A percentile compares a stretch with the other conserved stretches of the same genome.
phyloP scores from a whole-genome alignment of 2,329 filamentous ascomycete species.

The Passalora sequoiae region DNA sequence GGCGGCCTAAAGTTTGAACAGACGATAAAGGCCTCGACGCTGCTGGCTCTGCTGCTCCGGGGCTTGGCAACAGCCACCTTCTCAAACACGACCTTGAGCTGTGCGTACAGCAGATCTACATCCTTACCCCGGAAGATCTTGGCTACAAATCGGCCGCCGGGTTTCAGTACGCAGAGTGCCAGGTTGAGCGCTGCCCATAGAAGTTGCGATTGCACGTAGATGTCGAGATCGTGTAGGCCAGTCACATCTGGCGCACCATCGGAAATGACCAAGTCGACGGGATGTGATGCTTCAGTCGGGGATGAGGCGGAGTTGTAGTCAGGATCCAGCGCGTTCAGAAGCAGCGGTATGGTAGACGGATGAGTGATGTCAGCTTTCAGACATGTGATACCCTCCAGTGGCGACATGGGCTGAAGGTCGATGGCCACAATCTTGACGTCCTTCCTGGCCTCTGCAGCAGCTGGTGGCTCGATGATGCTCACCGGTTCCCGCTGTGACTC shows the following conservation, averaged over 20 bases:
- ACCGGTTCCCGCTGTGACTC: neutral
- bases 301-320: conserved; percentile 40
- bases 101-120: conserved; percentile 91
- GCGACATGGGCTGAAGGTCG: conserved; percentile 92
- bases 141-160: conserved; percentile 92
- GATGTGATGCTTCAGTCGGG: conserved; percentile 55
- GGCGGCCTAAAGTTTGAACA: conserved; percentile 85
- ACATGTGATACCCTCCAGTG: conserved; percentile 84
- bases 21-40: conserved; percentile 93
- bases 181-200: conserved; percentile 92
- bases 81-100: conserved; percentile 86
- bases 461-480: neutral
- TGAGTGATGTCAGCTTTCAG: conserved; percentile 96
- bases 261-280: conserved; percentile 88
- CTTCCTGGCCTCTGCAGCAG: conserved; percentile 19
- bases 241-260: conserved; percentile 97
- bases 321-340: conserved; percentile 78
- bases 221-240: conserved; percentile 92
- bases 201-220: conserved; percentile 94
- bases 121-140: conserved; percentile 96
- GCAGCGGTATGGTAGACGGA: conserved; percentile 84
- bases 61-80: conserved; percentile 89
- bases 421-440: conserved; percentile 92
- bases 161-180: conserved; percentile 83
- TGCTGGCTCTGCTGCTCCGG: conserved; percentile 88